Percentiles rank a stretch among this genome's conserved stretches.
phyloP scores from a whole-genome alignment of 2,329 filamentous ascomycete species.

The Aureobasidium subglaciale region DNA sequence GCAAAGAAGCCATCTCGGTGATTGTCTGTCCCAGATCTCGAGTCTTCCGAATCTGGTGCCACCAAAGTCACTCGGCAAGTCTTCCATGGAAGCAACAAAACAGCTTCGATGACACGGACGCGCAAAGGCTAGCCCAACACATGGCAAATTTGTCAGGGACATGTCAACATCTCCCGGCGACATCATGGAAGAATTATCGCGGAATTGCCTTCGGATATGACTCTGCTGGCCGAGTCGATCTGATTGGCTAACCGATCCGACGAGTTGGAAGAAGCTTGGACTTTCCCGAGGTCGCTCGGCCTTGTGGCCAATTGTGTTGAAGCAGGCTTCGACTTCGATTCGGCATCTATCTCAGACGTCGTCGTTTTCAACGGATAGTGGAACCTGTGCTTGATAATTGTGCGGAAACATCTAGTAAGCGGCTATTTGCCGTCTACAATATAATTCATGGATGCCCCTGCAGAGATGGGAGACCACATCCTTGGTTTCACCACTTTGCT shows the following conservation, averaged over 20 bases:
- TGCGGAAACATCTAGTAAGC: constrained; percentile 6
- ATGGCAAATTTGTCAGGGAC: constrained; percentile 2
- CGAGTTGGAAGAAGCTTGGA: not conserved
- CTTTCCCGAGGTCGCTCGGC: not conserved
- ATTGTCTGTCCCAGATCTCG: no score
- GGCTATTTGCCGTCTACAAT: not conserved
- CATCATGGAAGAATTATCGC: constrained; percentile 1
- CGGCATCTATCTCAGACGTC: not conserved
- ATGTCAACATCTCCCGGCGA: constrained; percentile 5
- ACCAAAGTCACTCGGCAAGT: no score
- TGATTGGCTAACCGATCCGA: constrained; percentile 2
- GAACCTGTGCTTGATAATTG: constrained; percentile 10
- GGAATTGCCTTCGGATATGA: constrained; percentile 4
- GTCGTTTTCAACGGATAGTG: not conserved
- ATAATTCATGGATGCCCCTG: not conserved
- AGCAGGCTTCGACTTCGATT: not conserved
- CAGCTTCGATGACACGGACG: not conserved
- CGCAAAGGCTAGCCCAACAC: not conserved
- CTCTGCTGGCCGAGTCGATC: not conserved
- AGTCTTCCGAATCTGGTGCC: no score
- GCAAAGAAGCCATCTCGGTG: no score
- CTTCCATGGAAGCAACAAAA: not conserved
- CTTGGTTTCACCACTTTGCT: not conserved
- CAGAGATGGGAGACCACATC: not conserved
- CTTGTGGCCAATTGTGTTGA: not conserved